These are phyloP conservation scores for Penicillium egyptiacum DNA, from an alignment of 495 filamentous ascomycete species.

Conservation along the genomic window DNA sequence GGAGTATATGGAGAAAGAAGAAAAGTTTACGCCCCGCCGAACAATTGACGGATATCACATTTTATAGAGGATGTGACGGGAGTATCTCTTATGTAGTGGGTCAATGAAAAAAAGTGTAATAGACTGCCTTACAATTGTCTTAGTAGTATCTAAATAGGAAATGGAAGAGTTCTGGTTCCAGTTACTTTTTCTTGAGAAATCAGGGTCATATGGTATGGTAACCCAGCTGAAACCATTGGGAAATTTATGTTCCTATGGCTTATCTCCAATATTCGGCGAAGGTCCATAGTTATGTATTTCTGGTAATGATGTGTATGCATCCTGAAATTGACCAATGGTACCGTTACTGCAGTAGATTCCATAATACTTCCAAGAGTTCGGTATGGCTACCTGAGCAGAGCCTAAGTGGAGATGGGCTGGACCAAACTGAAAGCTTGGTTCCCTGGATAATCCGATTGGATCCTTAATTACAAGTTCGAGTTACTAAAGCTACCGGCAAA, in stretches of 20 bases:
- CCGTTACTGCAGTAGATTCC: constrained; percentile 23
- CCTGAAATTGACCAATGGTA: constrained; percentile 19
- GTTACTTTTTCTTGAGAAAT: constrained; percentile 7
- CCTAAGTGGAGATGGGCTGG: not conserved
- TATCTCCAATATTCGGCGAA: constrained; percentile 5
- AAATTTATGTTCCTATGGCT: constrained; percentile 1
- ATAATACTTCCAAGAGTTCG: not conserved
- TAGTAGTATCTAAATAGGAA: constrained; percentile 3
- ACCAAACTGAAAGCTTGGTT: not conserved
- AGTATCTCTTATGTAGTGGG: constrained; percentile 8
- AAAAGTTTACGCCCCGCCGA: constrained; percentile 1
- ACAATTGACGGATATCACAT: constrained; percentile 15
- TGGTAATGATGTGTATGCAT: constrained; percentile 1
- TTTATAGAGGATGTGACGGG: constrained; percentile 23
- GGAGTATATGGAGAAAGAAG: constrained; percentile 19
- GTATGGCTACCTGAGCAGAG: not conserved
- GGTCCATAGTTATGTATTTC: constrained; percentile 11
- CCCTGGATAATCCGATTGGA: constrained; percentile 9
- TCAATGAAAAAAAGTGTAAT: constrained; percentile 1
- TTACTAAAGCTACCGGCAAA: constrained; percentile 13
- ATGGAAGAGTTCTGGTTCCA: constrained; percentile 3
- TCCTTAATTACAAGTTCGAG: not conserved
- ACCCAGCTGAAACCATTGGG: not conserved
- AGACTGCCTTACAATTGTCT: constrained; percentile 11
- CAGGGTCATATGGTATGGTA: not conserved